phyloP scores from a whole-genome alignment of 2,329 filamentous ascomycete genomes.

The Botrytis galanthina region DNA sequence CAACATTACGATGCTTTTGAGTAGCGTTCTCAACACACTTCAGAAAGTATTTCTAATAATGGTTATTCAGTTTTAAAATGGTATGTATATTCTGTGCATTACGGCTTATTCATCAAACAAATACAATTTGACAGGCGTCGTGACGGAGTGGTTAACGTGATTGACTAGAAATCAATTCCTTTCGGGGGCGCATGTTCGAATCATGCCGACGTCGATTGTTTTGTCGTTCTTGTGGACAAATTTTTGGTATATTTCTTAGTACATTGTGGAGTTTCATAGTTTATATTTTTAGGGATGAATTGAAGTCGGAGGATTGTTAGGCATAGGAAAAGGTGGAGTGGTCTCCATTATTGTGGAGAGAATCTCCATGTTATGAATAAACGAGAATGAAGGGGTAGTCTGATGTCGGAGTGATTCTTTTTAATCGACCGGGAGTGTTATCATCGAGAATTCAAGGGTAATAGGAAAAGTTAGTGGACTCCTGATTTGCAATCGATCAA shows the following conservation, averaged over 20 bases:
- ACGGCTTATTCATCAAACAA: rapidly evolving
- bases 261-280: too few relatives aligned
- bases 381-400: not conserved
- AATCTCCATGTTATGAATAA: not conserved
- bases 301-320: not conserved
- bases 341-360: not conserved
- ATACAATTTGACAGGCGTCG: not conserved
- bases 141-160: conserved; percentile 18
- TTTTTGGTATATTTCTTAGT: too few relatives aligned
- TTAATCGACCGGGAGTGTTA: not conserved
- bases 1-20: not conserved
- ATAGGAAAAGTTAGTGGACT: not conserved
- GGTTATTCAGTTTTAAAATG: rapidly evolving
- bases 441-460: not conserved
- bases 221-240: rapidly evolving
- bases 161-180: conserved; percentile 19
- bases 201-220: not conserved
- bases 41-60: not conserved
- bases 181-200: conserved; percentile 17
- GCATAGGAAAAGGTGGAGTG: not conserved
- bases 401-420: not conserved
- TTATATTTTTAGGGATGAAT: not conserved
- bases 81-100: rapidly evolving
- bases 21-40: not conserved
- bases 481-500: not conserved